Evolutionary conservation across 164 flowering plant species (phyloP), one percentile per base, ranked within the genome.

Genomic region (Chimonanthus salicifolius): DNA sequence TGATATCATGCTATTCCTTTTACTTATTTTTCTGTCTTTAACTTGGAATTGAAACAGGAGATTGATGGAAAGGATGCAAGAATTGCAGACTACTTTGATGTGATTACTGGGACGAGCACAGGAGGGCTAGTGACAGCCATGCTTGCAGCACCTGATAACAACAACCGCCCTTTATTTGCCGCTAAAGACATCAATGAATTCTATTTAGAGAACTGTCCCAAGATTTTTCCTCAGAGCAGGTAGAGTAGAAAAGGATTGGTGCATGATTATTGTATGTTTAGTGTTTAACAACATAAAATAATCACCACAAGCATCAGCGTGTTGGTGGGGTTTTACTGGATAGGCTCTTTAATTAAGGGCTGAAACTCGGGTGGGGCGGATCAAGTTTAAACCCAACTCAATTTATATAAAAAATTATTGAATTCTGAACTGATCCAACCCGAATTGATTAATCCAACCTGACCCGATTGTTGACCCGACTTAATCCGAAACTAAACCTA

Each of bases 181-280:
- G 87, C 87, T 9, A 83, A 80, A 69, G 86, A 85, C 48, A 80
- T 85, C 58, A 67, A 58, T 4, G 68, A 69, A 21, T 83, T 85
- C 72, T 83, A 83, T 20, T 66, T 83, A 1, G 66, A 78, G 62
- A 63, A 83, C 45, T n/a, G 80, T 60, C 86, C 84, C n/a, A 74
- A 72, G 9, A 85, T 85, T 5, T 85, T 85, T 62, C 87, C 84
- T 4, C 83, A 78, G 64, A 64, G 43, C 3, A 20, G 74, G 81
- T 66, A 47, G 33, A 63, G 47, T 62, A 63, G 44, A 21, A 21
- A 63, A 15, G 1, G 7, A 63, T 3, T 54, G 15, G 33, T 33
- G 33, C 33, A 33, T 1, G 33, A 33, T 1, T 33, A 33, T 33
- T 33, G 33, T 33, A 33, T 33, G 33, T 33, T 33, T 33, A 33